Conservation (phyloP, 2,329 filamentous ascomycete genomes). For the Penicillium sp. region DNA sequence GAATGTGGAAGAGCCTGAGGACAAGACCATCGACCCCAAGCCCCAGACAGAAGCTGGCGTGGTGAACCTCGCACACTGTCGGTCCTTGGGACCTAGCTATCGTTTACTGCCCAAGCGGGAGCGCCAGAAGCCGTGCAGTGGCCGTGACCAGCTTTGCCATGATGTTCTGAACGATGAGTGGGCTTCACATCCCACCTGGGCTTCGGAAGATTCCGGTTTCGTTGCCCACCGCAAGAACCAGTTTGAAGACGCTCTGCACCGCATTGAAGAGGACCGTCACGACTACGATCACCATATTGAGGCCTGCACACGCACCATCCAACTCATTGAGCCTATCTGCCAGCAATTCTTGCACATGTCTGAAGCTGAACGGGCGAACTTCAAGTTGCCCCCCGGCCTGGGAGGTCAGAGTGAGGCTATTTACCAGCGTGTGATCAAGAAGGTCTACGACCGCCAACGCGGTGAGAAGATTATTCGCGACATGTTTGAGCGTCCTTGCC, state of each 20-base stretch:
- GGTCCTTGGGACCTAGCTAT: constrained; percentile 94
- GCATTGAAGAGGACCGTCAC: constrained; percentile 96
- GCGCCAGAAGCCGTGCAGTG: constrained; percentile 87
- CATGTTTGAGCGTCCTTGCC: constrained; percentile 80
- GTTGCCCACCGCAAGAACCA: constrained; percentile 97
- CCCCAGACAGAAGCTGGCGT: constrained; percentile 73
- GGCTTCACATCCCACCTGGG: constrained; percentile 98
- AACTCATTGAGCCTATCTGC: constrained; percentile 90
- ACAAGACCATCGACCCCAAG: constrained; percentile 77
- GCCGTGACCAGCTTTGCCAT: constrained; percentile 91
- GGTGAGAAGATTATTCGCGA: constrained; percentile 85
- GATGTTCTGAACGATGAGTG: constrained; percentile 95
- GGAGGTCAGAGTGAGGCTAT: constrained; percentile 95
- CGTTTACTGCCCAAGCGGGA: constrained; percentile 88
- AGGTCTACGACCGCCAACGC: constrained; percentile 85
- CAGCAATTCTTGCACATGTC: constrained; percentile 84
- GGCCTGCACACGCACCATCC: constrained; percentile 90
- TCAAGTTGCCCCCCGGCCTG: constrained; percentile 79
- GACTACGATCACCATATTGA: constrained; percentile 99
- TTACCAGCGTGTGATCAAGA: constrained; percentile 96
- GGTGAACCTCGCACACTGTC: constrained; percentile 93
- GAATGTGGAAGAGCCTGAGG: constrained; percentile 70
- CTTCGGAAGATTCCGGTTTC: constrained; percentile 95
- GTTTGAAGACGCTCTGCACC: constrained; percentile 89
- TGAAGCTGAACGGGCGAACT: constrained; percentile 70